These are phyloP conservation scores for Mollisiaceae sp. DNA, from an alignment of 2,329 filamentous ascomycete species.

Conservation along the genomic window DNA sequence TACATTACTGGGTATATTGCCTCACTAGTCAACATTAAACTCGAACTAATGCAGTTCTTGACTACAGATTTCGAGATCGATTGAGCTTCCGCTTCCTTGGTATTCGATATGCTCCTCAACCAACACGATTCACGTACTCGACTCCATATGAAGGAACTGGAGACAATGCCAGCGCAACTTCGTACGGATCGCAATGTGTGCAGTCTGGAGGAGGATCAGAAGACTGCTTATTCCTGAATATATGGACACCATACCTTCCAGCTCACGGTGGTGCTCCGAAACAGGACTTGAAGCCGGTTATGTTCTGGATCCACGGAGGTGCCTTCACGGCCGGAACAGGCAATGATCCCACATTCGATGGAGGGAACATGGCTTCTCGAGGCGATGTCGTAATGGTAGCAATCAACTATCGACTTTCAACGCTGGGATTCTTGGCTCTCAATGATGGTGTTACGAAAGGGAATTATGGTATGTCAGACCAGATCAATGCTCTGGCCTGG, in stretches of 20 bases:
- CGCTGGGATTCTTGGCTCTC: conserved; percentile 53
- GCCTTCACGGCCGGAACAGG: conserved; percentile 42
- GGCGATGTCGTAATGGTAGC: conserved; percentile 34
- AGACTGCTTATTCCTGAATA: conserved; percentile 62
- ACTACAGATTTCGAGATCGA: conserved; percentile 49
- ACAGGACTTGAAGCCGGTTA: conserved; percentile 41
- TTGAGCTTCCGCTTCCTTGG: conserved; percentile 48
- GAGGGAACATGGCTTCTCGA: conserved; percentile 33
- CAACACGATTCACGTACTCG: conserved; percentile 45
- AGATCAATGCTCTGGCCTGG: conserved; percentile 44
- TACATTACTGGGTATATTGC: conserved; percentile 50
- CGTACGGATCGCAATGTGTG: conserved; percentile 51
- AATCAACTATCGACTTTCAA: conserved; percentile 52
- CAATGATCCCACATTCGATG: conserved; percentile 33
- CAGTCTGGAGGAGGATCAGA: conserved; percentile 46
- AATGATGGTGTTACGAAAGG: conserved; percentile 49
- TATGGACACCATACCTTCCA: conserved; percentile 57
- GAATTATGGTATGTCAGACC: conserved; percentile 52
- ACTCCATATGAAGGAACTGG: conserved; percentile 48
- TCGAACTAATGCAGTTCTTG: neutral
- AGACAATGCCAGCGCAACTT: conserved; percentile 50
- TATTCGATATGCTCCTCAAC: conserved; percentile 35
- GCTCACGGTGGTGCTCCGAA: conserved; percentile 21
- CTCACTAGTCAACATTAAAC: neutral
- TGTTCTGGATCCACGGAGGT: conserved; percentile 38